phyloP scores from a whole-genome alignment of 495 filamentous ascomycete species.

The Xylaria flabelliformis region DNA sequence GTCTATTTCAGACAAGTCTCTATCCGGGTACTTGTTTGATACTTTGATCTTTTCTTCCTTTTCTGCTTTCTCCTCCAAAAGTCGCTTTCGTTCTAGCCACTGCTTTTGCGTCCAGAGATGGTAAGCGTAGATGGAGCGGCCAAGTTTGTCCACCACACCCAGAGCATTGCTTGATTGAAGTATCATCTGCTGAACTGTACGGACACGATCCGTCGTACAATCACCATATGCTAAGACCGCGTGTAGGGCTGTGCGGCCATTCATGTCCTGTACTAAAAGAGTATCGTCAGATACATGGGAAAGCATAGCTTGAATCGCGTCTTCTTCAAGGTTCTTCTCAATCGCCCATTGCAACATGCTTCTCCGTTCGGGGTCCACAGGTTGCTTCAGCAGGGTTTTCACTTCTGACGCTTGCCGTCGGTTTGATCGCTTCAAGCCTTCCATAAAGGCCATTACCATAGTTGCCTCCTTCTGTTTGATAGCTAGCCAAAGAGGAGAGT shows the following conservation, averaged over 20 bases:
- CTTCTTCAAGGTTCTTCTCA: neutral
- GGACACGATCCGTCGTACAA: neutral
- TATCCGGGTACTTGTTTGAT: neutral
- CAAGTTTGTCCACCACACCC: neutral
- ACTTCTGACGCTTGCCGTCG: neutral
- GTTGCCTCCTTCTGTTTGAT: constrained; percentile 1
- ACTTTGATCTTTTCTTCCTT: neutral
- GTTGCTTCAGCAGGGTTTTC: neutral
- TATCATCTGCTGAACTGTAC: neutral
- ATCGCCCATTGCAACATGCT: neutral
- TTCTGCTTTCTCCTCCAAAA: neutral
- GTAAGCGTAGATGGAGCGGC: neutral
- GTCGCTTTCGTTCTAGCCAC: neutral
- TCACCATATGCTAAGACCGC: neutral
- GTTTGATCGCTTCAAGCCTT: neutral
- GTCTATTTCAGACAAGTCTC: neutral
- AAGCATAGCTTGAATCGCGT: constrained; percentile 5
- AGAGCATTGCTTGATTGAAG: neutral
- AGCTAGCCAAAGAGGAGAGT: neutral
- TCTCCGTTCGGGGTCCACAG: neutral
- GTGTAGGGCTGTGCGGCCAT: constrained; percentile 1
- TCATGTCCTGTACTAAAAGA: neutral
- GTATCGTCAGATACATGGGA: neutral
- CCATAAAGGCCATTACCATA: constrained; percentile 9
- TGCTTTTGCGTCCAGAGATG: constrained; percentile 3